Base-by-base conservation (phyloP, 495 filamentous ascomycete species). In the Hypoxylon lienhwacheense region DNA sequence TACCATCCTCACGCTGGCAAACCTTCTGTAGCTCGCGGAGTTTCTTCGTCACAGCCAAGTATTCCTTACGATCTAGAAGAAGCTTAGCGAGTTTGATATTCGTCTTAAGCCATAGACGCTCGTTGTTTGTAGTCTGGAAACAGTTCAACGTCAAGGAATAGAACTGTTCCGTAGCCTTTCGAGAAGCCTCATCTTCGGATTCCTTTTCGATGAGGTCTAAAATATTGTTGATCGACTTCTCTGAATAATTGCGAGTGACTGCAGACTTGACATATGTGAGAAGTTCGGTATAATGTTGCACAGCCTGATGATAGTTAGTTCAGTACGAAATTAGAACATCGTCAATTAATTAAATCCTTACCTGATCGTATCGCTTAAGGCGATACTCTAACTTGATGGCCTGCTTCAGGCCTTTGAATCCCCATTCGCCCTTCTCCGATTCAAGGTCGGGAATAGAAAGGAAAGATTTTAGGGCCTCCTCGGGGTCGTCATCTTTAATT, bases 141-240 rank as follows among this genome's bases (percentile, higher is more conserved):
- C 93, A 93, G 50, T 87, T 78, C 16, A 98, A 83, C 1, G 93
- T 97, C 63, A 90, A 72, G 6, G 90, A 92, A 70, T 97, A 98
- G 77, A 98, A 97, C 50, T 90, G 78, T 70, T 97, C 93, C 84
- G 97, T 95, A 72, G 87, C 95, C 52, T 85, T 75, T 63, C 87
- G 85, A 1, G 89, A 90, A 41, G 78, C 79, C 10, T 85, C 81
- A 59, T 90, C 85, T 63, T 90, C 92, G 19, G 89, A 88, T 34
- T 84, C 84, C 70, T 97, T 97, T 73, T 97, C 91, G 65, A 98
- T 95, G 70, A 86, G 95, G 73, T 97, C 95, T 21, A 98, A 89
- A 85, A 98, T 96, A 67, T 96, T 98, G 74, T 97, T 97, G 71
- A 98, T 95, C 7, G 92, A 97, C 70, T 97, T 98, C 69, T 98